Base-by-base conservation (phyloP, 371 early-diverging fungal species). In the Rhizopus delemar region DNA sequence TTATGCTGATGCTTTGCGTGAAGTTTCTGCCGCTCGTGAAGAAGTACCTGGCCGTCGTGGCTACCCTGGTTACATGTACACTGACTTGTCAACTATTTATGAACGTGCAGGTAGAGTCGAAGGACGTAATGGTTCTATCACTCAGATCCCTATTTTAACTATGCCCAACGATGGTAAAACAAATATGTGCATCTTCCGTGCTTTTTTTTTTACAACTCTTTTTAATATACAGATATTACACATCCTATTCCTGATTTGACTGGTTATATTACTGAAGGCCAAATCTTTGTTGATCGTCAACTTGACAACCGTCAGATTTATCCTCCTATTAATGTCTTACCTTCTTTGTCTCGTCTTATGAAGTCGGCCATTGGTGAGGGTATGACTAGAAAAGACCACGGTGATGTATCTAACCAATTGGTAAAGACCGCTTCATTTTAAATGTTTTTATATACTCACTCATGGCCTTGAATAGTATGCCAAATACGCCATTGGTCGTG, bases 31-130 rank as follows among this genome's bases (percentile, higher is more conserved):
- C 61, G 99, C 99, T 33, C 92, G 99, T 83, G 99, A 99, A 86
- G 99, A 99, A 86, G 99, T 99, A 5, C 99, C 99, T 7, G 99
- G 99, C 74, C 94, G 99, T 81, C 94, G 99, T 81, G 99, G 99
- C 78, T 99, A 99, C 82, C 99, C 99, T 16, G 99, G 99, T 84
- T 99, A 99, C 79, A 99, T 99, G 99, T 99, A 99, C 86, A 99
- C 99, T 34, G 99, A 99, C 88, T 88, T 99, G 84, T 94, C 99
- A 31, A 99, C 99, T 57, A 97, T 99, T 63, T 99, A 99, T 70
- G 99, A 99, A 81, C 93, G 99, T 78, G 99, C 99, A 31, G 99
- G 99, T 57, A 91, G 99, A 71, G 99, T 99, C 13, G 93, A 96
- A 56, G 99, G 99, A 51, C 90, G 96, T 68, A 98, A 98, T 79